Percentiles rank a stretch among this genome's conserved stretches.
phyloP scores from a whole-genome alignment of 352 stramenopile genomes.

The Pythium aquatile region DNA sequence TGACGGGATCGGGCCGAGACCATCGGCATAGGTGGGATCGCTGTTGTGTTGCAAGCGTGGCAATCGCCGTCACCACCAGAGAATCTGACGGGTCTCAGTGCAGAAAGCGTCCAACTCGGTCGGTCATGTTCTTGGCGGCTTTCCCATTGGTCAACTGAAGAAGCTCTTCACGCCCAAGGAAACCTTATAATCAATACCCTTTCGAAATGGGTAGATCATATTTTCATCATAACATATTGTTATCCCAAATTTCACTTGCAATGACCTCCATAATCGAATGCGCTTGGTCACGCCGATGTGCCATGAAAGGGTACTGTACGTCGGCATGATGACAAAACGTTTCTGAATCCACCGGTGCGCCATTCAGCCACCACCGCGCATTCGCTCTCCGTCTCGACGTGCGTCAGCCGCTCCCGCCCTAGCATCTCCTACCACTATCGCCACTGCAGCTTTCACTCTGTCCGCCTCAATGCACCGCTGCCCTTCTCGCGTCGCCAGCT shows the following conservation, averaged over 20 bases:
- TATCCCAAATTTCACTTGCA: neutral
- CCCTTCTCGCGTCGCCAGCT: conserved; percentile 16
- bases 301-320: conserved; percentile 16
- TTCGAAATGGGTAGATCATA: too few relatives aligned
- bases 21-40: too few relatives aligned
- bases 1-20: neutral
- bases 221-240: too few relatives aligned
- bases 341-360: conserved; percentile 7
- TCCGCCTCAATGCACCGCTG: conserved; percentile 18
- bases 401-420: neutral
- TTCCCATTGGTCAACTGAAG: conserved; percentile 6
- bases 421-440: neutral
- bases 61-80: neutral
- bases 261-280: conserved; percentile 8
- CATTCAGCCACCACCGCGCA: conserved; percentile 15
- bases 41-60: too few relatives aligned
- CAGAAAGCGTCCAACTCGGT: neutral
- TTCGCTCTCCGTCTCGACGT: conserved; percentile 1
- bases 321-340: conserved; percentile 15
- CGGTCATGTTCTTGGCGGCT: conserved; percentile 13
- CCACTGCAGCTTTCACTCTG: neutral
- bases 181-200: neutral
- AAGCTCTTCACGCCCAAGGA: too few relatives aligned
- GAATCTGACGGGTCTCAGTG: conserved; percentile 5
- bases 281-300: conserved; percentile 1